phyloP scores from a whole-genome alignment of 2,329 filamentous ascomycete genomes.

The Purpureocillium takamizusanense region DNA sequence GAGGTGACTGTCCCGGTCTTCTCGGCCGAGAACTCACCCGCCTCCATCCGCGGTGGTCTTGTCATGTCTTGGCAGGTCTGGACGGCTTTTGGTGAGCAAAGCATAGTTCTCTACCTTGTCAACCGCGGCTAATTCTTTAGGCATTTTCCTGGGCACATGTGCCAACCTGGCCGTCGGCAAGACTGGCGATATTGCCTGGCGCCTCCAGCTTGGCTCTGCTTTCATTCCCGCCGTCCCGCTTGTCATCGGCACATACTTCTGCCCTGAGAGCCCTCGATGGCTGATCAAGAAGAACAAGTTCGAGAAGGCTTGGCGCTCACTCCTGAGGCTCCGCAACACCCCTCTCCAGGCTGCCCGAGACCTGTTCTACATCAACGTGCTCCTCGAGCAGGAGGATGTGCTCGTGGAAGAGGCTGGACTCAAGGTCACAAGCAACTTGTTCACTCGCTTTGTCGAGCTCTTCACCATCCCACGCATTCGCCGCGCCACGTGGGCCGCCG shows the following conservation, averaged over 20 bases:
- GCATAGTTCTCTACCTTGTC: too few relatives aligned
- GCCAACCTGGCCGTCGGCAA: constrained; percentile 57
- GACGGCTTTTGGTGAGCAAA: constrained; percentile 37
- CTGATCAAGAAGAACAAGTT: constrained; percentile 53
- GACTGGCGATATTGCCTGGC: constrained; percentile 50
- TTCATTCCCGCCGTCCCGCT: constrained; percentile 57
- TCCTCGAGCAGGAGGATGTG: constrained; percentile 20
- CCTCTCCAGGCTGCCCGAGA: constrained; percentile 53
- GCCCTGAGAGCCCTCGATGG: constrained; percentile 59
- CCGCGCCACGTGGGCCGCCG: constrained; percentile 56
- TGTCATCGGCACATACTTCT: constrained; percentile 46
- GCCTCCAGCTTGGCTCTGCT: constrained; percentile 54
- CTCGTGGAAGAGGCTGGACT: constrained; percentile 18
- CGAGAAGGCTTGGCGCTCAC: constrained; percentile 43
- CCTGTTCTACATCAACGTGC: constrained; percentile 43
- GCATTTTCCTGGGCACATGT: constrained; percentile 57
- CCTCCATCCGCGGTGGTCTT: constrained; percentile 41
- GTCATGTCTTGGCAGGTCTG: constrained; percentile 49
- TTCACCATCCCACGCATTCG: constrained; percentile 49
- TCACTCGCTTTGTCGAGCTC: constrained; percentile 43
- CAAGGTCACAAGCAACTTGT: constrained; percentile 32
- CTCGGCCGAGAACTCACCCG: constrained; percentile 42
- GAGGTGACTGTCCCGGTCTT: constrained; percentile 42
- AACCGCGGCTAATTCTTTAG: too few relatives aligned
- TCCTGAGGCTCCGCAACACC: constrained; percentile 47